A percentile compares a stretch with the other conserved stretches of the same genome.
Evolutionary conservation across 306 rosid species (phyloP).

Genomic region (Myrica gale): DNA sequence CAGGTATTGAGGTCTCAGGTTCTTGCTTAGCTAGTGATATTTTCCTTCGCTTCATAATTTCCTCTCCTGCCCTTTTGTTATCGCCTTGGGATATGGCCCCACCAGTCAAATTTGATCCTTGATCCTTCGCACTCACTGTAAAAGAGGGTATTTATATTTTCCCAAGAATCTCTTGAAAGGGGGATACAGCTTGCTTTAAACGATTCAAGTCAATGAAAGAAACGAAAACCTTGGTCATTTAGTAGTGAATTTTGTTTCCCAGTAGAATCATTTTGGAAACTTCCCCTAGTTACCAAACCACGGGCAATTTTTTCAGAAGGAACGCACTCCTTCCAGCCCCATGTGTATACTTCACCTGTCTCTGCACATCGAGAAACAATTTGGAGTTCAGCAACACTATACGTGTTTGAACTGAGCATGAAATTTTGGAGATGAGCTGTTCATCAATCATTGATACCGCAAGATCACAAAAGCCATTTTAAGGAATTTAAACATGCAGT

Average conservation of each 20-base stretch:
- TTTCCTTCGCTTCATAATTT: constrained; percentile 67
- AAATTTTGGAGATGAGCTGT: neutral
- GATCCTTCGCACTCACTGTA: constrained; percentile 51
- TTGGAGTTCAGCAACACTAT: neutral
- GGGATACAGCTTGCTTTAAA: too few species aligned
- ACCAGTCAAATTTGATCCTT: constrained; percentile 48
- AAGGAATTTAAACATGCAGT: neutral
- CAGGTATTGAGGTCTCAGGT: constrained; percentile 54
- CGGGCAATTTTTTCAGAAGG: constrained; percentile 65
- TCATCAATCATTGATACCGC: neutral
- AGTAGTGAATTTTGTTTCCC: constrained; percentile 47
- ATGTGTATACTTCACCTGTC: constrained; percentile 66
- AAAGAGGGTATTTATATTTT: constrained; percentile 34
- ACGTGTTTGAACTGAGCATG: neutral
- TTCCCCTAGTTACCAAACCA: constrained; percentile 50
- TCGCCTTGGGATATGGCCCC: constrained; percentile 59
- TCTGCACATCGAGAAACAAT: constrained; percentile 38
- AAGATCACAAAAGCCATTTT: neutral
- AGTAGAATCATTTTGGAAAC: constrained; percentile 44
- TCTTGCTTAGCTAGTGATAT: constrained; percentile 53
- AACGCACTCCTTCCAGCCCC: constrained; percentile 98
- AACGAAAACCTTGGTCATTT: constrained; percentile 59
- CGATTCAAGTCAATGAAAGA: neutral
- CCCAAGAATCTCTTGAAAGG: neutral
- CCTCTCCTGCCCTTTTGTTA: constrained; percentile 58